phyloP scores from a whole-genome alignment of 495 filamentous ascomycete species.

The Podospora didyma region DNA sequence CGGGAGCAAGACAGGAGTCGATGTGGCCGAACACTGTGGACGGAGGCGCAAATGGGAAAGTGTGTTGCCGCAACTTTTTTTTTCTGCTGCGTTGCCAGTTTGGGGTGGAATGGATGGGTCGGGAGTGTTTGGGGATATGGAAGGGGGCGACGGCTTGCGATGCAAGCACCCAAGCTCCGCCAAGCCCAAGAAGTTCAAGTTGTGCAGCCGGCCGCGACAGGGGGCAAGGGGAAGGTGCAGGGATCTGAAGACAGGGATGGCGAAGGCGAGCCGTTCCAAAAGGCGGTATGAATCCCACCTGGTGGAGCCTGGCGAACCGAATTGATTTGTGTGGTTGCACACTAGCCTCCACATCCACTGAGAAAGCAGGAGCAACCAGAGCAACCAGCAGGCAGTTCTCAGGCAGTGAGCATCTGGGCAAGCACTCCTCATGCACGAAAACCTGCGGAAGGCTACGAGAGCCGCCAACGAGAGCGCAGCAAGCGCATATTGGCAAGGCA shows the following conservation, averaged over 20 bases:
- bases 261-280: slow-evolving; percentile 17
- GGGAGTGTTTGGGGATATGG: slow-evolving; percentile 19
- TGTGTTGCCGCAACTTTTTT: slow-evolving; percentile 27
- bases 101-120: slow-evolving; percentile 11
- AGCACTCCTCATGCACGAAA: neutral
- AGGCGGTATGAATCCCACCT: slow-evolving; percentile 28
- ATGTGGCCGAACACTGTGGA: neutral
- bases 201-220: slow-evolving; percentile 1
- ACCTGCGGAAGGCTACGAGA: neutral
- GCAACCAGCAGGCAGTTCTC: neutral
- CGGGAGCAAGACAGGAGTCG: neutral
- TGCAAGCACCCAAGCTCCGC: slow-evolving; percentile 14
- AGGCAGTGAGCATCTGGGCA: too few species aligned
- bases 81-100: slow-evolving; percentile 24
- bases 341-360: neutral
- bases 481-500: neutral
- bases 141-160: slow-evolving; percentile 24
- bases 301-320: slow-evolving; percentile 1
- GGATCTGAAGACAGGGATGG: slow-evolving; percentile 12
- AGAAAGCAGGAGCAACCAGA: neutral
- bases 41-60: slow-evolving; percentile 13
- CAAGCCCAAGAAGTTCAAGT: slow-evolving; percentile 7
- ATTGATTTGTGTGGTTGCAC: neutral
- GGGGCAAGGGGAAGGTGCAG: slow-evolving; percentile 2
- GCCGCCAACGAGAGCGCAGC: neutral